Percentiles rank a stretch among this genome's conserved stretches.
Evolutionary conservation across 495 filamentous ascomycete genomes (phyloP).

Genomic region (Cercophora newfieldiana): DNA sequence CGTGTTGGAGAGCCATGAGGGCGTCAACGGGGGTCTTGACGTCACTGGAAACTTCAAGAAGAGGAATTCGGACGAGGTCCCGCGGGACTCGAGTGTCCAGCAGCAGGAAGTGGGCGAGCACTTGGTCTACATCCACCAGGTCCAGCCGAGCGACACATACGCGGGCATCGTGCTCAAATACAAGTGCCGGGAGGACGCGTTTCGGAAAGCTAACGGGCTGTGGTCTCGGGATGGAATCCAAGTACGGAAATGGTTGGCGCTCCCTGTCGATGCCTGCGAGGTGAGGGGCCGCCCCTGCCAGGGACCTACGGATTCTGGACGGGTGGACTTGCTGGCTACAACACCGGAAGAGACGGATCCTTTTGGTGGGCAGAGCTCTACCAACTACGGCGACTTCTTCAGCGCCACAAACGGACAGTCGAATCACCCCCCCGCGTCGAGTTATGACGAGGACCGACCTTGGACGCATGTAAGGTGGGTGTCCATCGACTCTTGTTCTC

Average conservation of each 20-base stretch:
- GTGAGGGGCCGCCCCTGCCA: slow-evolving; percentile 71
- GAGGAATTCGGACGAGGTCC: slow-evolving; percentile 53
- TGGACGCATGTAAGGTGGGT: slow-evolving; percentile 92
- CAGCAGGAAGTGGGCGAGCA: slow-evolving; percentile 58
- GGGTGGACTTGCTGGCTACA: slow-evolving; percentile 48
- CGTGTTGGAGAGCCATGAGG: slow-evolving; percentile 54
- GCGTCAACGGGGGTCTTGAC: slow-evolving; percentile 49
- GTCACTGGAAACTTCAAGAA: slow-evolving; percentile 52
- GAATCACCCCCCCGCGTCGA: too few relatives aligned
- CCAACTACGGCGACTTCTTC: slow-evolving; percentile 40
- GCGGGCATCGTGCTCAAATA: slow-evolving; percentile 89
- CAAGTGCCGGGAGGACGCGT: slow-evolving; percentile 73
- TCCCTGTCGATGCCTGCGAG: slow-evolving; percentile 89
- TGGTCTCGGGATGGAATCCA: slow-evolving; percentile 93
- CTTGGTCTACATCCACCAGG: slow-evolving; percentile 87
- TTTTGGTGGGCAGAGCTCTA: slow-evolving; percentile 24
- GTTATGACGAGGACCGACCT: slow-evolving; percentile 47
- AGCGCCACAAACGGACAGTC: slow-evolving; percentile 35
- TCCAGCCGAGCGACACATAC: slow-evolving; percentile 78
- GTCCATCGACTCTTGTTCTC: slow-evolving; percentile 63
- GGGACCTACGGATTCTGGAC: slow-evolving; percentile 34
- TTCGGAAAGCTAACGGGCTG: slow-evolving; percentile 85
- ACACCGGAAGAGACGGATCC: slow-evolving; percentile 41
- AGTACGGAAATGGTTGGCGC: slow-evolving; percentile 71
- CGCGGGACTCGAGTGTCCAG: slow-evolving; percentile 23